A percentile compares a stretch with the other conserved stretches of the same genome.
Evolutionary conservation across 2,329 filamentous ascomycete species (phyloP).

Genomic region (Hortaea werneckii): DNA sequence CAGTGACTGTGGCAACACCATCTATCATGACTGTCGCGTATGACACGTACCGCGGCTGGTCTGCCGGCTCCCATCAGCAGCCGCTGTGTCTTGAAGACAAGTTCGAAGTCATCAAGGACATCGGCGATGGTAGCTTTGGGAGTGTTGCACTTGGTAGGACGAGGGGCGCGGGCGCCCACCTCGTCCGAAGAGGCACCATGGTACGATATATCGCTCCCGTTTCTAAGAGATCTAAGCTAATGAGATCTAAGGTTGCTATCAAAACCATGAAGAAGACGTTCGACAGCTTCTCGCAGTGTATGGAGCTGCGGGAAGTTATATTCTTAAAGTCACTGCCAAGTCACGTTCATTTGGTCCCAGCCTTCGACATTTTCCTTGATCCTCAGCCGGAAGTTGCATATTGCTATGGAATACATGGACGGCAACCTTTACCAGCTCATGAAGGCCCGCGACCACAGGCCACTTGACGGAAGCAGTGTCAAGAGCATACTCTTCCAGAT

Average conservation of each 20-base stretch:
- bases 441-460: constrained; percentile 96
- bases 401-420: constrained; percentile 99
- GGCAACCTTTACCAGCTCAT: constrained; percentile 97
- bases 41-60: constrained; percentile 56
- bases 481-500: constrained; percentile 99
- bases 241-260: constrained; percentile 67
- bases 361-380: constrained; percentile 95
- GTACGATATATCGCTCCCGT: constrained; percentile 42
- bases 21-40: constrained; percentile 64
- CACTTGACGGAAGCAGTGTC: constrained; percentile 76
- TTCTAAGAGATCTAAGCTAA: not conserved
- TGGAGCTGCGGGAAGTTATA: constrained; percentile 93
- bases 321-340: constrained; percentile 82
- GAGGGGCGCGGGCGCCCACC: constrained; percentile 75
- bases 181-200: constrained; percentile 83
- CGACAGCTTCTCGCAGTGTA: constrained; percentile 77
- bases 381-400: constrained; percentile 95
- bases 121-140: constrained; percentile 97
- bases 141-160: constrained; percentile 89
- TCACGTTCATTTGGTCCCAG: constrained; percentile 90
- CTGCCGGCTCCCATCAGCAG: constrained; percentile 35
- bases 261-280: constrained; percentile 99
- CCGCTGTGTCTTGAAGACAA: constrained; percentile 68
- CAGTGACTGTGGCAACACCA: constrained; percentile 9
- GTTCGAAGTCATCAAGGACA: constrained; percentile 95